Evolutionary conservation across 192 early-diverging fungal genomes (phyloP).

Genomic region (Glomus cerebriforme): DNA sequence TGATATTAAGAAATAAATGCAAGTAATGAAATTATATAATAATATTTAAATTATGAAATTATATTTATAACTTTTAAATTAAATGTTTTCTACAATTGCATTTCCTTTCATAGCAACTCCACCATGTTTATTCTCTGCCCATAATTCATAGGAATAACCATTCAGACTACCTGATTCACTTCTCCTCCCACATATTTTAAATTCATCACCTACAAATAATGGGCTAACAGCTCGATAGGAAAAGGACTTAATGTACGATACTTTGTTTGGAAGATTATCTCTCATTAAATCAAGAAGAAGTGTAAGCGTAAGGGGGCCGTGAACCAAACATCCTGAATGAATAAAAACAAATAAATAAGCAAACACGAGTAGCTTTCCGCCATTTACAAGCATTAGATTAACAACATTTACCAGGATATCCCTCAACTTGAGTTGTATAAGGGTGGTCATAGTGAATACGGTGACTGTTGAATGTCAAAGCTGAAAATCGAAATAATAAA

Average conservation of each 20-base stretch:
- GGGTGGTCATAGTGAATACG: conserved; percentile 83
- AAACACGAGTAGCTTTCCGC: no score
- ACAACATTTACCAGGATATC: conserved; percentile 56
- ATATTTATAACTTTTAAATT: no score
- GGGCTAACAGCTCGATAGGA: conserved; percentile 73
- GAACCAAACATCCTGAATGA: conserved; percentile 61
- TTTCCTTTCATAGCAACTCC: conserved; percentile 78
- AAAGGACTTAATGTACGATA: conserved; percentile 57
- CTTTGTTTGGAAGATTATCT: conserved; percentile 42
- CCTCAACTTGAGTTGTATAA: conserved; percentile 69
- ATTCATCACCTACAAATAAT: conserved; percentile 57
- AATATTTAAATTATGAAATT: no score
- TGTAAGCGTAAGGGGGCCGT: conserved; percentile 80
- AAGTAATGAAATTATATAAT: no score
- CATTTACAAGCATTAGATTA: not conserved
- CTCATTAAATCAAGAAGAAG: conserved; percentile 70
- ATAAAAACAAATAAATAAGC: not conserved
- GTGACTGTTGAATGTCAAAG: conserved; percentile 89
- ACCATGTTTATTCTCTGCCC: conserved; percentile 65
- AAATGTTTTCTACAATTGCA: conserved; percentile 22
- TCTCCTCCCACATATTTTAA: conserved; percentile 56
- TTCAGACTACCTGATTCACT: conserved; percentile 39
- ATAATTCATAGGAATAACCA: conserved; percentile 60
- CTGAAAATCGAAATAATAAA: conserved; percentile 84
- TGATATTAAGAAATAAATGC: no score